A percentile compares a stretch with the other conserved stretches of the same genome.
Evolutionary conservation across 2,329 filamentous ascomycete genomes (phyloP).

Genomic region (Colletotrichum sp.): DNA sequence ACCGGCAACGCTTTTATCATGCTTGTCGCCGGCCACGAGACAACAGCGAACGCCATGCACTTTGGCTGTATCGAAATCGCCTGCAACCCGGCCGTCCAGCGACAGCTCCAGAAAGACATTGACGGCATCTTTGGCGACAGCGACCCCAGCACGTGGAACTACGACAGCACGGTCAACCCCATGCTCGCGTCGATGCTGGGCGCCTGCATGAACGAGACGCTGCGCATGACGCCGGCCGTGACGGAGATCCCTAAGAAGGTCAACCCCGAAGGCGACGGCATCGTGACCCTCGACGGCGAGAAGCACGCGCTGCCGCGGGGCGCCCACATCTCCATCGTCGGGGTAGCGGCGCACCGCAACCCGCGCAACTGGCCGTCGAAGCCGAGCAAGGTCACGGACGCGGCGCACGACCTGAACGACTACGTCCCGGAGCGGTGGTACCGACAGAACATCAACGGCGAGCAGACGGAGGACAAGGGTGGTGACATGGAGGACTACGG

Average conservation of each 20-base stretch:
- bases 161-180: conserved; percentile 68
- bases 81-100: conserved; percentile 67
- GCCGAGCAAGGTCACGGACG: conserved; percentile 47
- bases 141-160: conserved; percentile 70
- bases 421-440: conserved; percentile 80
- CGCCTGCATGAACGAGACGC: conserved; percentile 78
- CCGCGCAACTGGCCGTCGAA: conserved; percentile 73
- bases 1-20: conserved; percentile 75
- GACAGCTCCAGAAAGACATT: conserved; percentile 70
- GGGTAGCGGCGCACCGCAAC: conserved; percentile 66
- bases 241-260: conserved; percentile 74
- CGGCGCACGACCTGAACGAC: conserved; percentile 64
- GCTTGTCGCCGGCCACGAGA: conserved; percentile 80
- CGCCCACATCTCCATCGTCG: conserved; percentile 60
- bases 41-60: conserved; percentile 76
- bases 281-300: conserved; percentile 62
- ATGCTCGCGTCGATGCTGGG: conserved; percentile 74
- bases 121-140: conserved; percentile 66
- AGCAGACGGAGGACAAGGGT: conserved; percentile 25
- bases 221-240: conserved; percentile 75
- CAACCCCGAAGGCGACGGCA: conserved; percentile 52
- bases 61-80: conserved; percentile 74
- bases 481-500: conserved; percentile 54
- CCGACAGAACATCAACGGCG: conserved; percentile 31
- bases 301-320: conserved; percentile 62